phyloP scores from a whole-genome alignment of 176 grass and related monocot species.

The Lolium perenne region DNA sequence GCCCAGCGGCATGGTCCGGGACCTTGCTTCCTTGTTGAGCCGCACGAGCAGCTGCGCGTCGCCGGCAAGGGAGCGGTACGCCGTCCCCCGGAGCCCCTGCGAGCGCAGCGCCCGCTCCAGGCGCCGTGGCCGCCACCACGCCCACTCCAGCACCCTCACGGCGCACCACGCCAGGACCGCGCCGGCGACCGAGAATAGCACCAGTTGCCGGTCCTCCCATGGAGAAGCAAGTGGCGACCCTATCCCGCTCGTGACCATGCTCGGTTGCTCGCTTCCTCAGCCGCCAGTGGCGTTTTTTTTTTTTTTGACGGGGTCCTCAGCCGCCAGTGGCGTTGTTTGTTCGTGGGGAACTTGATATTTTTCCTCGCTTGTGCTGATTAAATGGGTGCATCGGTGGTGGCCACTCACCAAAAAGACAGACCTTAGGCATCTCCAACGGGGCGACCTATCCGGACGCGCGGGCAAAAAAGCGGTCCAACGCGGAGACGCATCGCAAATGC shows the following conservation, averaged over 20 bases:
- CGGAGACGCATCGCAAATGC: no score
- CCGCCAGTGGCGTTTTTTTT: no score
- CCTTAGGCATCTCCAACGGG: no score
- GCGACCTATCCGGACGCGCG: no score
- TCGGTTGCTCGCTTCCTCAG: not conserved
- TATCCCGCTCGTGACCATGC: not conserved
- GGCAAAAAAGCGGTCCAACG: no score
- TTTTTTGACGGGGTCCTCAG: no score
- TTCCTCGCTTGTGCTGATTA: not conserved
- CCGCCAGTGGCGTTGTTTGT: not conserved
- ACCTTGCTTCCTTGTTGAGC: slow-evolving; percentile 58
- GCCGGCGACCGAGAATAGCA: not conserved
- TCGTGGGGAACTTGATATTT: not conserved
- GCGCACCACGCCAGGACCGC: slow-evolving; percentile 47
- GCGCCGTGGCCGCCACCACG: slow-evolving; percentile 64
- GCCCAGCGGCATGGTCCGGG: slow-evolving; percentile 50
- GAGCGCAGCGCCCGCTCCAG: slow-evolving; percentile 45
- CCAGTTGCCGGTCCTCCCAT: slow-evolving; percentile 12
- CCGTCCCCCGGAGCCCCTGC: slow-evolving; percentile 61
- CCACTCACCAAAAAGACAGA: not conserved
- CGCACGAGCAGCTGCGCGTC: slow-evolving; percentile 41
- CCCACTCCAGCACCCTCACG: slow-evolving; percentile 53
- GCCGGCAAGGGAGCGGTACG: slow-evolving; percentile 53
- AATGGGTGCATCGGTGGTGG: not conserved
- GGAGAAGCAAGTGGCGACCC: not conserved